A percentile compares a stretch with the other conserved stretches of the same genome.
Evolutionary conservation across 495 filamentous ascomycete genomes (phyloP).

Genomic region (Aspergillus saccharolyticus): DNA sequence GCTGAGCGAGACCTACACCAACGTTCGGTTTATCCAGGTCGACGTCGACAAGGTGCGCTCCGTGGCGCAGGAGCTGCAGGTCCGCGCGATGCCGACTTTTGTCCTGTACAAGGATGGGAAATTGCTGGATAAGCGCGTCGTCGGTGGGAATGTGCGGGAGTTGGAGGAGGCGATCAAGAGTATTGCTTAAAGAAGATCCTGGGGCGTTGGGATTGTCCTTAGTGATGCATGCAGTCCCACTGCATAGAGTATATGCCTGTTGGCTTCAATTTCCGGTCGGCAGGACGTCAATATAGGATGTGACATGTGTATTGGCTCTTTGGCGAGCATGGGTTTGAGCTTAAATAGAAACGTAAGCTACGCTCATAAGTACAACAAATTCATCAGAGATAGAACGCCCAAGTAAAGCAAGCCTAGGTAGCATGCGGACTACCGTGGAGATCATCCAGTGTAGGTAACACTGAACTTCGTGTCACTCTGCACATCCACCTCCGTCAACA

Average conservation of each 20-base stretch:
- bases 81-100: conserved; percentile 90
- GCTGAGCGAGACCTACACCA: conserved; percentile 51
- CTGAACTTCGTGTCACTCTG: conserved; percentile 33
- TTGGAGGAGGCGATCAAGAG: conserved; percentile 18
- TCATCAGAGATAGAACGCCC: background rate
- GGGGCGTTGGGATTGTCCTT: too few species aligned
- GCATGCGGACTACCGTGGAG: background rate
- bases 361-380: background rate
- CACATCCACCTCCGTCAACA: conserved; percentile 43
- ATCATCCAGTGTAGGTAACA: conserved; percentile 24
- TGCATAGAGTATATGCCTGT: too few species aligned
- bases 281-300: too few species aligned
- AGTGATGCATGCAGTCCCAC: too few species aligned
- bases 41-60: conserved; percentile 77
- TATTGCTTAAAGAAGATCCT: background rate
- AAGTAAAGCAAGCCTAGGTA: background rate
- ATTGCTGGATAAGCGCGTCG: conserved; percentile 20
- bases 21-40: conserved; percentile 78
- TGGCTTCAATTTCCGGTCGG: too few species aligned
- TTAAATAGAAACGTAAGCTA: background rate
- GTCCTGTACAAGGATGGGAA: conserved; percentile 69
- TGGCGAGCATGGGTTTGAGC: too few species aligned
- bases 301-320: too few species aligned
- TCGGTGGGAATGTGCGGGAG: conserved; percentile 19
- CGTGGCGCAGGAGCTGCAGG: conserved; percentile 64